Conservation (phyloP, 805 yeast genomes). For the Metschnikowia vanudenii region DNA sequence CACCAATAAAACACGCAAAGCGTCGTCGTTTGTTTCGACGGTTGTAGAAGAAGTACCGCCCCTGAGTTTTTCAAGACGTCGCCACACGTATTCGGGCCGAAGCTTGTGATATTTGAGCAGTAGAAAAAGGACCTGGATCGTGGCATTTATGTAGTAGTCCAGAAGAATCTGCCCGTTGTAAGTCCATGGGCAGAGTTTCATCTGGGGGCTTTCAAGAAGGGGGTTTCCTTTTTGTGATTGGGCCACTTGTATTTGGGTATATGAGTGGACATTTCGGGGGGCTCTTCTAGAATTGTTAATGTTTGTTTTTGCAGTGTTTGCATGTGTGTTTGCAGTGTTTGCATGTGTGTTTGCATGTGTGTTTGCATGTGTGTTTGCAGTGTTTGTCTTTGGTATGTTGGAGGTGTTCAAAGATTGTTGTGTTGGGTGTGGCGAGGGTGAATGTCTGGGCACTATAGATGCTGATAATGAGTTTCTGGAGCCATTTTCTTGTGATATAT, state of each 20-base stretch:
- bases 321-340: not conserved
- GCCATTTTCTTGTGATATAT: too few relatives aligned
- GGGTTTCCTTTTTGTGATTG: constrained; percentile 75
- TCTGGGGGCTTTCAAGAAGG: constrained; percentile 45
- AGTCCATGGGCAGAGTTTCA: constrained; percentile 55
- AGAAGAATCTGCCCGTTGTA: constrained; percentile 51
- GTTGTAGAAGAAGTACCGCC: constrained; percentile 28
- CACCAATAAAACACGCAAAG: constrained; percentile 54
- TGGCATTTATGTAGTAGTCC: constrained; percentile 63
- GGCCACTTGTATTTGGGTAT: constrained; percentile 50
- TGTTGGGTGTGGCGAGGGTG: too few relatives aligned
- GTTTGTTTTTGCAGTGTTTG: too few relatives aligned
- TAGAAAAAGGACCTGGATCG: constrained; percentile 57
- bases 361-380: too few relatives aligned
- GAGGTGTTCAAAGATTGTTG: too few relatives aligned
- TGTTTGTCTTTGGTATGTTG: too few relatives aligned
- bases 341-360: too few relatives aligned
- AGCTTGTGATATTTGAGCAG: constrained; percentile 72
- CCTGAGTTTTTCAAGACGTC: constrained; percentile 46
- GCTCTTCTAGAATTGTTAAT: too few relatives aligned
- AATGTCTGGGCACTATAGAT: too few relatives aligned
- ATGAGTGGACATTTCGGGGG: constrained; percentile 13
- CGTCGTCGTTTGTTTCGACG: constrained; percentile 34
- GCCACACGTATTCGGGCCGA: constrained; percentile 71
- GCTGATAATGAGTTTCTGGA: too few relatives aligned